Conservation (phyloP, 371 early-diverging fungal genomes). For the Scutellospora calospora region DNA sequence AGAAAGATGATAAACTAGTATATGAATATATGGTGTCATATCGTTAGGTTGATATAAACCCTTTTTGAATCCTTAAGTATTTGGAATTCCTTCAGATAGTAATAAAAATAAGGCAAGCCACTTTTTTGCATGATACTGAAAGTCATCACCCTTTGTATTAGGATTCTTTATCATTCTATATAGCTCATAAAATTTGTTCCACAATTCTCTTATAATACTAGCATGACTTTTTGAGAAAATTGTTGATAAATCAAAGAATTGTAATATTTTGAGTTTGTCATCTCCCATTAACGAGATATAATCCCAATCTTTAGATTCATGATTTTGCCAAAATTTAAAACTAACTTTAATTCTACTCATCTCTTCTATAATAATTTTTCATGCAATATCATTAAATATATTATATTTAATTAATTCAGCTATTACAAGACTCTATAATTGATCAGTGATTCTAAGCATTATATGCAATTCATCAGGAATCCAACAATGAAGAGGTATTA, state of each 20-base stretch:
- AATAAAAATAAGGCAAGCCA: not conserved
- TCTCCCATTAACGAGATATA: not conserved
- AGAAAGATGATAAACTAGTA: constrained; percentile 2
- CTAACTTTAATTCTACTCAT: constrained; percentile 5
- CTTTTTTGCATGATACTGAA: constrained; percentile 6
- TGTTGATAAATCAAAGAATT: not conserved
- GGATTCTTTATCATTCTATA: not conserved
- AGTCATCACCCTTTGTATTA: not conserved
- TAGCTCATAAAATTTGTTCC: not conserved
- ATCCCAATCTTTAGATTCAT: not conserved
- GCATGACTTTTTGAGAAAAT: not conserved
- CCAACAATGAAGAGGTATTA: not conserved
- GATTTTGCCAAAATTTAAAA: not conserved
- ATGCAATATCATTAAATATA: not conserved
- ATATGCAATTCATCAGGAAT: constrained; percentile 11
- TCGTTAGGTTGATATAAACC: not conserved
- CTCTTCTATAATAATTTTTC: not conserved
- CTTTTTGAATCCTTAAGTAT: not conserved
- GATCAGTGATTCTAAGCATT: not conserved
- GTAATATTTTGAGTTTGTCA: not conserved
- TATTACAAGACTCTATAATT: not conserved
- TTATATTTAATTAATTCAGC: not conserved
- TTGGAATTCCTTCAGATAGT: not conserved
- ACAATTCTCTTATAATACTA: not conserved
- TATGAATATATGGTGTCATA: constrained; percentile 6